Base-by-base conservation (phyloP, 768 basidiomycete genomes). In the Leccinum arenicola region DNA sequence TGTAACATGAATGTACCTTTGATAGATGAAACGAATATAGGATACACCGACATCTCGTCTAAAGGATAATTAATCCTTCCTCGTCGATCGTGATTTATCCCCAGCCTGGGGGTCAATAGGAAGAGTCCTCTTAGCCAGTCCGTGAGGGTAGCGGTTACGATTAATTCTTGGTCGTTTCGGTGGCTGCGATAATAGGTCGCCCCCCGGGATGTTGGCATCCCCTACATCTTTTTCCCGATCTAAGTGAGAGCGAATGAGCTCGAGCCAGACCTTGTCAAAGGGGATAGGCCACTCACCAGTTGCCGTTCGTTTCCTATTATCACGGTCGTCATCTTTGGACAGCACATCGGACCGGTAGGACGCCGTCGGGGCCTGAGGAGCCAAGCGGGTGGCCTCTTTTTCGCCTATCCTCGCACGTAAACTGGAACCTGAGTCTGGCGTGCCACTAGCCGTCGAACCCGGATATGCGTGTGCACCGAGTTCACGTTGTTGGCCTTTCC, bases 191-290 rank as follows among this genome's bases (percentile, higher is more conserved):
- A 65, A 66, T 8, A 71, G 56, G 47, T 84, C 83, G 23, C 72
- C 72, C 45, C 71, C 72, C 4, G 73, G 66, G 15, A 68, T 70
- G 38, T 74, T 74, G 67, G 58, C 67, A 60, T 79, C 81, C 33
- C 68, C 74, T 36, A 74, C 64, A 50, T 84, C 87, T 67, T 83
- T 83, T 49, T 89, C 87, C 29, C 88, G 88, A 68, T 88, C 88
- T 88, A 61, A 29, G 59, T 52, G 19, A 53, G 52, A 50, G 29
- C 48, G 50, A 54, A 14, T 60, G 9, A 64, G 38, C 19, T 55
- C 59, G 51, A 47, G 50, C 38, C 35, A 52, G 48, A 56, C 23
- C 15, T n/a, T 4, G 17, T 17, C n/a, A 21, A 12, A 21, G 10
- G 19, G 0, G 3, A 25, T 15, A 17, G 17, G 17, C 43, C 31